Base-by-base conservation (phyloP, 768 basidiomycete genomes). In the Lyophyllum atratum region DNA sequence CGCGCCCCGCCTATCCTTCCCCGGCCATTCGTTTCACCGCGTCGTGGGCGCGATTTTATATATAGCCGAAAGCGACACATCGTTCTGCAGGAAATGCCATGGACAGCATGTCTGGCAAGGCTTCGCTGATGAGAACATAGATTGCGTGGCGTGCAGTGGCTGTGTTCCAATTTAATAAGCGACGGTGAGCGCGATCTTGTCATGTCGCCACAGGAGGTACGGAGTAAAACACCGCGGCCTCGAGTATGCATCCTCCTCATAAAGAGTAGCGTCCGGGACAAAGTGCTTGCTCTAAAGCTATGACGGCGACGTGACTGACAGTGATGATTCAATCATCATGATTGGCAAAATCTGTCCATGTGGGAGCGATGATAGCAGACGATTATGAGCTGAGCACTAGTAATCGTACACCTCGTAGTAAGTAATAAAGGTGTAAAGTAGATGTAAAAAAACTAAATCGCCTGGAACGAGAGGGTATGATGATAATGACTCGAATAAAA, bases 351-450 rank as follows among this genome's bases (percentile, higher is more conserved):
- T 40, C 39, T 40, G 17, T 40, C 39, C 37, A 7, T 39, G 9
- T 12, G 34, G 34, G 34, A 37, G 34, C 14, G 12, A 37, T 14
- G n/a, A 15, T 15, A 37, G 17, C 12, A 37, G 34, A 12, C 34
- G 34, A 33, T 33, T 33, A 12, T 6, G 31, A 6, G 6, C 31
- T 12, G 37, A 39, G 14, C 15, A 14, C 37, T 2, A 42, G 21
- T 52, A 43, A 39, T 29, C 15, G 26, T 52, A 42, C 51, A 43
- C 25, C 39, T 8, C 2, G 25, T 52, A 43, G 24, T 29, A 24
- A 52, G 22, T 21, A 52, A 51, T 42, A 57, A 55, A 55, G 8
- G 54, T 47, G 55, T 58, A 61, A 45, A 19, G 51, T 61, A 59
- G 33, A 52, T 50, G 6, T 37, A 22, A 50, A 37, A 51, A n/a